A percentile compares a stretch with the other conserved stretches of the same genome.
Evolutionary conservation across 345 rosid species (phyloP).

Genomic region (Eucalyptus curtisii): DNA sequence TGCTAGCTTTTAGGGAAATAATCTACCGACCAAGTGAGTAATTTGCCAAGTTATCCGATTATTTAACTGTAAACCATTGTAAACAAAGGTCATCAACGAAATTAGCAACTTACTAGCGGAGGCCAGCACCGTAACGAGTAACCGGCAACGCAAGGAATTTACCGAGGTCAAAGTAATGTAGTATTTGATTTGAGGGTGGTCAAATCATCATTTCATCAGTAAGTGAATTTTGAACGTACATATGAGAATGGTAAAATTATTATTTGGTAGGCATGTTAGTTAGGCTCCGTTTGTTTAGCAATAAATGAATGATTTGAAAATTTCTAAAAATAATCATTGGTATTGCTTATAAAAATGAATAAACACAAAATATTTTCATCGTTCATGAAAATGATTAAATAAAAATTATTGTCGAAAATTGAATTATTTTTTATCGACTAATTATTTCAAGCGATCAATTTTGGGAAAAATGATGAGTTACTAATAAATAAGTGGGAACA

Average conservation of each 20-base stretch:
- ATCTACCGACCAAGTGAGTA: background rate
- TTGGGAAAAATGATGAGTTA: background rate
- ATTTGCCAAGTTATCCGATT: background rate
- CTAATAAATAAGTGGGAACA: background rate
- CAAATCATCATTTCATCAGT: background rate
- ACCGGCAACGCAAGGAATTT: background rate
- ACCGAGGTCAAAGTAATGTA: background rate
- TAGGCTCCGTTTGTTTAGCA: rapidly evolving
- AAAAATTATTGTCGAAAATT: background rate
- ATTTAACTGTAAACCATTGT: background rate
- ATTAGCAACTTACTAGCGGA: background rate
- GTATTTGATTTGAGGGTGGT: background rate
- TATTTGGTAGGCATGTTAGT: background rate
- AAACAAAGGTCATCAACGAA: background rate
- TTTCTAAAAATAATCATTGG: background rate
- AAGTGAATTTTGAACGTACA: background rate
- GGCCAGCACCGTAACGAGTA: background rate
- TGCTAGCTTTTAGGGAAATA: background rate
- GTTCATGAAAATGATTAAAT: background rate
- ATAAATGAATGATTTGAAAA: background rate
- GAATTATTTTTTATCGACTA: rapidly evolving
- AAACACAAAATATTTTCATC: rapidly evolving
- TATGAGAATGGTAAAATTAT: background rate
- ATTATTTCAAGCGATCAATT: background rate
- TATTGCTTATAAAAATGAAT: background rate